Evolutionary conservation across 208 protist species (phyloP), one percentile per base, ranked within the genome.

Genomic region (Sergeia podlipaevii): DNA sequence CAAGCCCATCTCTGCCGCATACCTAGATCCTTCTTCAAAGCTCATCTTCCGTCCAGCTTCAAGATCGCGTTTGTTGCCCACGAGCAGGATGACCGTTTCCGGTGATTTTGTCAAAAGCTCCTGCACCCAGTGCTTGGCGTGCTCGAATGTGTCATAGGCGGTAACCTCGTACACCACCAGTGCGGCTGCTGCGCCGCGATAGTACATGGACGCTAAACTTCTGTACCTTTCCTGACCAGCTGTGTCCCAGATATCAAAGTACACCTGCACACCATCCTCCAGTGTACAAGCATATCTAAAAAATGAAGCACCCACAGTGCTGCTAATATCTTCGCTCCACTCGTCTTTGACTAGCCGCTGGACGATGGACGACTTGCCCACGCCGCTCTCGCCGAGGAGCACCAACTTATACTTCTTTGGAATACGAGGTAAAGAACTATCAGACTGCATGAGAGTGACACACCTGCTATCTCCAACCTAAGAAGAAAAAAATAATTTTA

Each of bases 81-180:
- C 85, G 23, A 99, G 86, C 52, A 73, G 76, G 27, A 98, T 76
- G 18, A 87, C 54, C 17, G 98, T 97, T 53, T 97, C 92, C 21
- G 85, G 84, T 4, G 77, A 85, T 53, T 92, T 86, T 6, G 81
- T 74, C 3, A 89, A 63, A 43, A 99, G 80, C 77, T 99, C 96
- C 18, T 90, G 95, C 26, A 98, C 92, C 97, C 97, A 99, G 56
- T 93, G 89, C 62, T 97, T 91, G 28, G 97, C 97, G 42, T 89
- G 96, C 42, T 90, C 80, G 70, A 94, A 98, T 29, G 87, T 95
- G 36, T 97, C 90, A 47, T 79, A 59, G 48, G 96, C 89, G 23
- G 95, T 97, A 41, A 98, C 91, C 49, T 99, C 97, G 69, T 98
- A 99, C 17, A 98, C 96, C 0, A 99, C 79, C 4, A 99, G 60